Conservation (phyloP, 1,284 basidiomycete species). For the Rhodotorula glutinis region DNA sequence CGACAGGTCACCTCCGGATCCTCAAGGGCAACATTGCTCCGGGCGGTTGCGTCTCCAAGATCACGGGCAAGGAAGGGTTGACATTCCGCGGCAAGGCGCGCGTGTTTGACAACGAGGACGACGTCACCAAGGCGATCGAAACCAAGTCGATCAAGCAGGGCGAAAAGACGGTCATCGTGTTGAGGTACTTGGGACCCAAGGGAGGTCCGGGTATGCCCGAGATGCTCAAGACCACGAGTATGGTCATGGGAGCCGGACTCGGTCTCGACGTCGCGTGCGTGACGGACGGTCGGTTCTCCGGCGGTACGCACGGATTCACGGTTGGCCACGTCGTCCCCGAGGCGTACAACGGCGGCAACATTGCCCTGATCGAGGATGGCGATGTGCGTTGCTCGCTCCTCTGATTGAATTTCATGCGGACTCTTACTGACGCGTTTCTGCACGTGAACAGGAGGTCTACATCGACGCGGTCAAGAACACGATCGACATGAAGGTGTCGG, state of each 20-base stretch:
- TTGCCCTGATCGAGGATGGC: slow-evolving; percentile 82
- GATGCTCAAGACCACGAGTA: slow-evolving; percentile 90
- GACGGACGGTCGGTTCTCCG: slow-evolving; percentile 95
- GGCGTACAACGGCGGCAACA: slow-evolving; percentile 70
- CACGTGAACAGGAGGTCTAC: slow-evolving; percentile 14
- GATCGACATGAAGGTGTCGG: slow-evolving; percentile 67
- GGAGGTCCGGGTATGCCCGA: slow-evolving; percentile 92
- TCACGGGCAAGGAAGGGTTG: slow-evolving; percentile 93
- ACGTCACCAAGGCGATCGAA: slow-evolving; percentile 79
- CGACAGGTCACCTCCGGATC: slow-evolving; percentile 82
- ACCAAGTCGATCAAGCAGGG: slow-evolving; percentile 79
- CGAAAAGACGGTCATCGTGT: slow-evolving; percentile 79
- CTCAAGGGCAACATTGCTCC: slow-evolving; percentile 87
- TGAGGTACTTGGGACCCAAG: slow-evolving; percentile 83
- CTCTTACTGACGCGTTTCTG: background rate
- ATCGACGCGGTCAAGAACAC: slow-evolving; percentile 69
- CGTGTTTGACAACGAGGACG: slow-evolving; percentile 73
- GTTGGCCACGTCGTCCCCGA: slow-evolving; percentile 86
- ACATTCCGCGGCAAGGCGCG: slow-evolving; percentile 82
- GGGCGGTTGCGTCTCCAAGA: slow-evolving; percentile 87
- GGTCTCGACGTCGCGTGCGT: slow-evolving; percentile 86
- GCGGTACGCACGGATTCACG: slow-evolving; percentile 85
- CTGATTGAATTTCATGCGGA: slow-evolving; percentile 7
- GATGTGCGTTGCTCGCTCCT: slow-evolving; percentile 70
- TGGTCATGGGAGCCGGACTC: slow-evolving; percentile 88